A percentile compares a stretch with the other conserved stretches of the same genome.
phyloP scores from a whole-genome alignment of 1,284 basidiomycete genomes.

The Omphalotus olearius region DNA sequence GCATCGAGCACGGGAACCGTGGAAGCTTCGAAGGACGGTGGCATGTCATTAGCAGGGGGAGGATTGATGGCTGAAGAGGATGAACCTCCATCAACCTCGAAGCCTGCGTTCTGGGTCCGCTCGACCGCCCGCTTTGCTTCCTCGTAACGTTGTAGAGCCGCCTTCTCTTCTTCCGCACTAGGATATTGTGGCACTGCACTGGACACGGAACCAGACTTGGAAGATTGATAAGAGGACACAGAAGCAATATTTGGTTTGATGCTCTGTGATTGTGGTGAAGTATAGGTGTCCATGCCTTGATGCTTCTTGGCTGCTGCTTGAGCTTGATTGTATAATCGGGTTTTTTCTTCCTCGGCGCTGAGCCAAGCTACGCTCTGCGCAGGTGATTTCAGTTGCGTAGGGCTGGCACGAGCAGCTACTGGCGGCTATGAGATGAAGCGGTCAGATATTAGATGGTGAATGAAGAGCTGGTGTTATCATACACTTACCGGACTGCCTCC shows the following conservation, averaged over 20 bases:
- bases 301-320: constrained; percentile 50
- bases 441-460: not conserved
- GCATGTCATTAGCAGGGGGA: constrained; percentile 30
- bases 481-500: constrained; percentile 29
- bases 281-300: constrained; percentile 34
- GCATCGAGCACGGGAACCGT: constrained; percentile 33
- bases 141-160: constrained; percentile 59
- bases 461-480: not conserved
- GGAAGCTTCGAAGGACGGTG: constrained; percentile 46
- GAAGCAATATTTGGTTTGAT: constrained; percentile 24
- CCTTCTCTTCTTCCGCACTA: constrained; percentile 54
- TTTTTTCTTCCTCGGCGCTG: constrained; percentile 71
- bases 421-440: not conserved
- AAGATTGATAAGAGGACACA: constrained; percentile 21
- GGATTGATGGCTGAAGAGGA: constrained; percentile 19
- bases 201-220: constrained; percentile 6
- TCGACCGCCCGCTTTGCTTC: constrained; percentile 69
- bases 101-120: constrained; percentile 32
- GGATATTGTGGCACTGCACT: constrained; percentile 36
- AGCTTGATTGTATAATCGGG: constrained; percentile 62
- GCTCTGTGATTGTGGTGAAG: constrained; percentile 22
- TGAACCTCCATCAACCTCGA: constrained; percentile 59
- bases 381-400: constrained; percentile 13
- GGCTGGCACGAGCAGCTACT: not conserved
- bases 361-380: constrained; percentile 39